phyloP scores from a whole-genome alignment of 2,329 filamentous ascomycete genomes.

The Phaeosphaeria sp. region DNA sequence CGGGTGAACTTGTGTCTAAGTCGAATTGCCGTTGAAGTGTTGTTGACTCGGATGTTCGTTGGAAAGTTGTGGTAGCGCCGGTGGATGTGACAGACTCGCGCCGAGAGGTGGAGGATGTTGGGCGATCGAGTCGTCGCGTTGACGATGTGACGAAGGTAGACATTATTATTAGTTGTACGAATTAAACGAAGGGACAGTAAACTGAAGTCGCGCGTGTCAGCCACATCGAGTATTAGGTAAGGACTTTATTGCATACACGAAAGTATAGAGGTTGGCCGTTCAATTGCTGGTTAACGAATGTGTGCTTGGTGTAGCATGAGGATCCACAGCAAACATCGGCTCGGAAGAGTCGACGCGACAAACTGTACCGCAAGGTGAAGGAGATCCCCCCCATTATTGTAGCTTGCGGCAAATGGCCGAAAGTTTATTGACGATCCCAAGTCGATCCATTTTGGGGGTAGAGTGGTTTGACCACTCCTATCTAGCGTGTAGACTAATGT shows the following conservation, averaged over 20 bases:
- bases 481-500: constrained; percentile 29
- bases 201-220: neutral
- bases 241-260: constrained; percentile 8
- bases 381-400: constrained; percentile 28
- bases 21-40: constrained; percentile 2
- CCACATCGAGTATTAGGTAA: neutral
- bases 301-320: constrained; percentile 11
- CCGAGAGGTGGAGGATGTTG: constrained; percentile 1
- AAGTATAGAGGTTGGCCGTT: constrained; percentile 3
- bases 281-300: neutral
- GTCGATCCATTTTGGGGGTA: constrained; percentile 25
- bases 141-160: constrained; percentile 25
- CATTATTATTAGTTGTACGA: constrained; percentile 37
- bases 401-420: constrained; percentile 25
- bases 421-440: constrained; percentile 35
- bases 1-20: constrained; percentile 20
- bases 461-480: constrained; percentile 34
- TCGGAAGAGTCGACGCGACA: constrained; percentile 28
- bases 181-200: neutral
- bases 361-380: constrained; percentile 23
- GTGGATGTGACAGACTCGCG: constrained; percentile 1
- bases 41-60: neutral
- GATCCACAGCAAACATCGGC: constrained; percentile 15
- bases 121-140: constrained; percentile 9
- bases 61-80: constrained; percentile 5